Conservation (phyloP, 768 basidiomycete genomes). For the Arthromyces matolae region DNA sequence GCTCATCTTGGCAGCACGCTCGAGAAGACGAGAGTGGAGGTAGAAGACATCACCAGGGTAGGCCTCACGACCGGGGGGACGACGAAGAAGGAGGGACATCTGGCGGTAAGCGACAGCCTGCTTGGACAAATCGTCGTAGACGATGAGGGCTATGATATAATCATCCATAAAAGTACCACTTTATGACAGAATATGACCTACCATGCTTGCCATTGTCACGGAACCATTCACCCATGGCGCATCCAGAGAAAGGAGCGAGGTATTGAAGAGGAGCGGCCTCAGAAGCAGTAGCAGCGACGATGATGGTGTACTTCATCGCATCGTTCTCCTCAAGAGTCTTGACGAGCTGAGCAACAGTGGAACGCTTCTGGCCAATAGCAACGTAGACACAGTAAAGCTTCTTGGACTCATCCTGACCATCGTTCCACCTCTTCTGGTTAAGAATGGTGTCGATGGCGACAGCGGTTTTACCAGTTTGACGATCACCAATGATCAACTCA, state of each 20-base stretch:
- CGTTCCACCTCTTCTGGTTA: slow-evolving; percentile 99
- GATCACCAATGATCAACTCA: slow-evolving; percentile 99
- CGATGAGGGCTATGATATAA: slow-evolving; percentile 74
- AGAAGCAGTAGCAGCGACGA: slow-evolving; percentile 98
- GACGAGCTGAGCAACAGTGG: slow-evolving; percentile 98
- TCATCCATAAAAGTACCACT: slow-evolving; percentile 11
- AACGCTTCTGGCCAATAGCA: slow-evolving; percentile 98
- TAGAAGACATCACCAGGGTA: slow-evolving; percentile 99
- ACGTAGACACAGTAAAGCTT: slow-evolving; percentile 99
- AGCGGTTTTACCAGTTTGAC: slow-evolving; percentile 99
- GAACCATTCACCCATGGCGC: slow-evolving; percentile 99
- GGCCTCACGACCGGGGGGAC: slow-evolving; percentile 99
- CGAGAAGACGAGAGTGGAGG: slow-evolving; percentile 98
- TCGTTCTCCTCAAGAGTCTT: slow-evolving; percentile 99
- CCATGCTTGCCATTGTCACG: slow-evolving; percentile 99
- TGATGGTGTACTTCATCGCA: slow-evolving; percentile 99
- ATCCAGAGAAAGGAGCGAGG: slow-evolving; percentile 99
- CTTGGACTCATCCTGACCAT: slow-evolving; percentile 93
- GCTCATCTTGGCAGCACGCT: slow-evolving; percentile 99
- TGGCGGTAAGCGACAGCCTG: slow-evolving; percentile 99
- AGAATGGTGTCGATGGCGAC: slow-evolving; percentile 99
- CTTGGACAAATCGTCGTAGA: slow-evolving; percentile 99
- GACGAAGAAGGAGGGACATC: slow-evolving; percentile 99
- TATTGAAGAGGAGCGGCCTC: slow-evolving; percentile 99
- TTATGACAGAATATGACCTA: too few relatives aligned